Conservation (phyloP, 768 basidiomycete species). For the Rhodosporidiobolus odoratus region DNA sequence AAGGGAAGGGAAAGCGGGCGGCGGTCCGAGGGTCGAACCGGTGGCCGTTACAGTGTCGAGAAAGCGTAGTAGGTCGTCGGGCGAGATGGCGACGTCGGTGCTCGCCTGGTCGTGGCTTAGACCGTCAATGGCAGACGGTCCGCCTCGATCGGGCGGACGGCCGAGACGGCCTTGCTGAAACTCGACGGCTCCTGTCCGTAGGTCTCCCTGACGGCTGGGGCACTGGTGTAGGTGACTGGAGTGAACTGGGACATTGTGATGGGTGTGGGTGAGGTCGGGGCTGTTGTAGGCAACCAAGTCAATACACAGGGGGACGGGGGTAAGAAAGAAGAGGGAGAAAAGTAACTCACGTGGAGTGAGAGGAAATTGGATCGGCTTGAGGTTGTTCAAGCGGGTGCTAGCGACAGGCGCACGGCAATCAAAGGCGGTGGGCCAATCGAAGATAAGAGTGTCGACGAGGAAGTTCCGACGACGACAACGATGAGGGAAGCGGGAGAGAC, state of each 20-base stretch:
- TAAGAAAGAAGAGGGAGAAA: neutral
- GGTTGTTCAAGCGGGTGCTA: neutral
- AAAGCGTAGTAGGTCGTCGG: slow-evolving; percentile 12
- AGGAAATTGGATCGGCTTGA: neutral
- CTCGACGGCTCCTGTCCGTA: neutral
- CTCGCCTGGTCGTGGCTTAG: neutral
- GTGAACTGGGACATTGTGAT: neutral
- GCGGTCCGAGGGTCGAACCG: neutral
- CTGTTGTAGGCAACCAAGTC: neutral
- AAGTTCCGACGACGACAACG: too few relatives aligned
- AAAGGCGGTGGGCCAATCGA: slow-evolving; percentile 4
- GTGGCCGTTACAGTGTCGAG: slow-evolving; percentile 12
- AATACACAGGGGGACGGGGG: neutral
- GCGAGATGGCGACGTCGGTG: neutral
- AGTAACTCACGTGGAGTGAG: neutral
- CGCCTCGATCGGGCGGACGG: slow-evolving; percentile 4
- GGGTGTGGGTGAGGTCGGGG: neutral
- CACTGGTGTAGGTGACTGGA: neutral
- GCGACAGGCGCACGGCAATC: slow-evolving; percentile 9
- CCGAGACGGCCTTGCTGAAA: neutral
- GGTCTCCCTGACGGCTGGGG: too few relatives aligned
- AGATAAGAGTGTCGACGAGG: neutral
- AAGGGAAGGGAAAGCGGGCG: neutral
- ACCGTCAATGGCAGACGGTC: neutral
- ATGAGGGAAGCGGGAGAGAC: neutral